phyloP scores from a whole-genome alignment of 805 yeast genomes.

The Lipomyces sp. region DNA sequence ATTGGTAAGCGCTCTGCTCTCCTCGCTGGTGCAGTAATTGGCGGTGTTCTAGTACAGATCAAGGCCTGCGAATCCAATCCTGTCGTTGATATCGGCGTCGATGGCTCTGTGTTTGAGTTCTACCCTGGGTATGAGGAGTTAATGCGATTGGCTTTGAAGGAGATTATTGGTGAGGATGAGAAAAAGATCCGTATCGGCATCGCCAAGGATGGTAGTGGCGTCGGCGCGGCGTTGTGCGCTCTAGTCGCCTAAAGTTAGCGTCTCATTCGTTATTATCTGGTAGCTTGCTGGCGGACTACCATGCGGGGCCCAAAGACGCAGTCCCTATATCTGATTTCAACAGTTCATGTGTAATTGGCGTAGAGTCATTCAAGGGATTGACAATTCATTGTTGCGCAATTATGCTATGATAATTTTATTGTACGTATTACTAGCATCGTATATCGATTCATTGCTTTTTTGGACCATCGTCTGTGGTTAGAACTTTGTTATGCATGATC shows the following conservation, averaged over 20 bases:
- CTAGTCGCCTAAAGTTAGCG: slow-evolving; percentile 44
- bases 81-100: slow-evolving; percentile 91
- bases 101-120: slow-evolving; percentile 91
- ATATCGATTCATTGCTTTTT: background rate
- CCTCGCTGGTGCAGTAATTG: slow-evolving; percentile 85
- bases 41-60: slow-evolving; percentile 74
- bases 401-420: background rate
- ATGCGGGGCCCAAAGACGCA: background rate
- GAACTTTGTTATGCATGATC: background rate
- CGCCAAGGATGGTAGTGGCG: slow-evolving; percentile 95
- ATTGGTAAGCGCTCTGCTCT: slow-evolving; percentile 89
- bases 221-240: slow-evolving; percentile 96
- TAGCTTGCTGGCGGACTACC: background rate
- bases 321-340: background rate
- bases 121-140: slow-evolving; percentile 87
- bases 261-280: background rate
- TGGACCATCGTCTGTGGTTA: background rate
- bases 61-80: slow-evolving; percentile 69
- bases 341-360: background rate
- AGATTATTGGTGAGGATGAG: slow-evolving; percentile 64
- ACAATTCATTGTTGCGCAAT: background rate
- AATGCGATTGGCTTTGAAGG: slow-evolving; percentile 76
- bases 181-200: slow-evolving; percentile 76
- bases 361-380: background rate
- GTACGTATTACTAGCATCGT: background rate